phyloP scores from a whole-genome alignment of 805 yeast genomes.

The Cyberlindnera mycetangii region DNA sequence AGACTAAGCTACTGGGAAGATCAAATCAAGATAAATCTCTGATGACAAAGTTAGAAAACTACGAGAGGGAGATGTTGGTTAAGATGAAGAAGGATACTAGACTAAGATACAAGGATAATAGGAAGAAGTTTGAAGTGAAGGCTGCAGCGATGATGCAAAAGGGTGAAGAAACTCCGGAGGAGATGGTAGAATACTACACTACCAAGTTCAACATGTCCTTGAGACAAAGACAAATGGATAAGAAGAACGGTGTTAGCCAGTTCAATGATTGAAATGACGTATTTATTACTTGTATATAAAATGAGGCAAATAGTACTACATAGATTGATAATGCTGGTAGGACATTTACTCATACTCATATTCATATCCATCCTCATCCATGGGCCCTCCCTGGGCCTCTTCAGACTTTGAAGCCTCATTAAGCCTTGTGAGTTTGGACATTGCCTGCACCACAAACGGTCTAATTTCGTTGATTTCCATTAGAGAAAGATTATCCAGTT shows the following conservation, averaged over 20 bases:
- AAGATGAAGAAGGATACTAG: conserved; percentile 18
- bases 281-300: conserved; percentile 7
- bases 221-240: conserved; percentile 27
- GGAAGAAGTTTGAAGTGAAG: conserved; percentile 14
- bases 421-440: conserved; percentile 70
- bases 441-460: conserved; percentile 74
- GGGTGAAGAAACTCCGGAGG: conserved; percentile 19
- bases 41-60: conserved; percentile 32
- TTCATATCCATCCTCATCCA: conserved; percentile 5
- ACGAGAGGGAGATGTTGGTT: conserved; percentile 30
- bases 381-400: conserved; percentile 12
- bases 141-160: conserved; percentile 17
- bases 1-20: conserved; percentile 41
- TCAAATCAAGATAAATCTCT: conserved; percentile 32
- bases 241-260: conserved; percentile 11
- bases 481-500: conserved; percentile 75
- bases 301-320: not conserved
- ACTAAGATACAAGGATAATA: conserved; percentile 16
- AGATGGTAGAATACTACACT: conserved; percentile 25
- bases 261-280: conserved; percentile 5
- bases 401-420: conserved; percentile 33
- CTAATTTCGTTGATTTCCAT: conserved; percentile 87
- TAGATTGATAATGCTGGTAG: too few species aligned
- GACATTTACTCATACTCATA: not conserved
- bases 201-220: conserved; percentile 25